Percentiles rank a stretch among this genome's conserved stretches.
Evolutionary conservation across 2,329 filamentous ascomycete species (phyloP).

Genomic region (Ascochyta viciae-villosae): DNA sequence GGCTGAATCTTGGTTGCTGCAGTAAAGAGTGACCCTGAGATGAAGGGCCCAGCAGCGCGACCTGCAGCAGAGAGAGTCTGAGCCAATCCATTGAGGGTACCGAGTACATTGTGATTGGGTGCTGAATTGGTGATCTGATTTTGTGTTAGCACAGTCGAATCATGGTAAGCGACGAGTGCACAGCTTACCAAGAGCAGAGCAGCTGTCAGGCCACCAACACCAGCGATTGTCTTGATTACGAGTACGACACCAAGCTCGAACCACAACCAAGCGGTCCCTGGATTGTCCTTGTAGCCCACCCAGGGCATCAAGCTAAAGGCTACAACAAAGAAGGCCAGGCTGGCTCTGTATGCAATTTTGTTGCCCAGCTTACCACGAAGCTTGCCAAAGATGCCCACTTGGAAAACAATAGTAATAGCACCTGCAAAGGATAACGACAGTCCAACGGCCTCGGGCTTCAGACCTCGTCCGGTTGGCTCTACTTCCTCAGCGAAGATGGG

Average conservation of each 20-base stretch:
- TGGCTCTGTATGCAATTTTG: conserved; percentile 79
- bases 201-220: conserved; percentile 88
- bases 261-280: conserved; percentile 75
- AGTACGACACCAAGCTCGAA: conserved; percentile 80
- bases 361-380: conserved; percentile 84
- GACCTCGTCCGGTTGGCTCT: conserved; percentile 76
- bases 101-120: conserved; percentile 82
- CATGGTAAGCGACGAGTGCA: neutral
- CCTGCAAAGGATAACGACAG: conserved; percentile 85
- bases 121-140: conserved; percentile 89
- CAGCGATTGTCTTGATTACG: conserved; percentile 86
- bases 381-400: conserved; percentile 82
- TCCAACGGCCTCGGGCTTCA: conserved; percentile 83
- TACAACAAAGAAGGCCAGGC: conserved; percentile 79
- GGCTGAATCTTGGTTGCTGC: conserved; percentile 74
- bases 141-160: conserved; percentile 18
- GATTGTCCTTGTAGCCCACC: conserved; percentile 73
- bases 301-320: conserved; percentile 90
- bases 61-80: conserved; percentile 93
- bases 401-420: conserved; percentile 85
- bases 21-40: conserved; percentile 87
- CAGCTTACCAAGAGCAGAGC: conserved; percentile 79
- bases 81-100: conserved; percentile 89
- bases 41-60: conserved; percentile 84
- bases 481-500: conserved; percentile 86